Percentiles rank a stretch among this genome's conserved stretches.
Evolutionary conservation across 176 grass and related monocot species (phyloP).

Genomic region (Ensete glaucum): DNA sequence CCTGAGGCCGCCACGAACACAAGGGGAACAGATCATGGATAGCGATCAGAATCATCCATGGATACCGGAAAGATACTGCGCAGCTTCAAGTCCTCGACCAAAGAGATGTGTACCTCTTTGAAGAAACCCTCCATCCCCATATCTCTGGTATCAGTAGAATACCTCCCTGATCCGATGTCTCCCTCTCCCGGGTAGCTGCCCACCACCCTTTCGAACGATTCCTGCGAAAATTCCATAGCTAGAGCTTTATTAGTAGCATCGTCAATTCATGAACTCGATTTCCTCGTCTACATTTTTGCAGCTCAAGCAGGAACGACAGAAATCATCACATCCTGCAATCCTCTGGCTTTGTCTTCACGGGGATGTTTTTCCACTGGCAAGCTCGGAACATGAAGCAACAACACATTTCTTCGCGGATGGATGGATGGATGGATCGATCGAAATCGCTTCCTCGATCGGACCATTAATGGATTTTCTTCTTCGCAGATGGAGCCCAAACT

Average conservation of each 20-base stretch:
- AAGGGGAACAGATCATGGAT: neutral
- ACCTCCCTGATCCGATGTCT: slow-evolving; percentile 3
- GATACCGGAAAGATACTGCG: neutral
- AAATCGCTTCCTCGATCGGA: too few species aligned
- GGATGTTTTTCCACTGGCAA: too few species aligned
- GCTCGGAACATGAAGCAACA: too few species aligned
- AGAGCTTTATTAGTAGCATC: too few species aligned
- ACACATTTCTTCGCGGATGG: too few species aligned
- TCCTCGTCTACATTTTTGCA: neutral
- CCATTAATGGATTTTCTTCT: neutral
- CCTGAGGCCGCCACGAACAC: slow-evolving; percentile 5
- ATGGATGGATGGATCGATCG: too few species aligned
- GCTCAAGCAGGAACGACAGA: neutral
- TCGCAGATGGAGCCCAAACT: neutral
- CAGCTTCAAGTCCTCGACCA: too few species aligned
- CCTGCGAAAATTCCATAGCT: slow-evolving; percentile 5
- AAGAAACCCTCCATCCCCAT: slow-evolving; percentile 36
- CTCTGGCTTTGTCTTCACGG: too few species aligned
- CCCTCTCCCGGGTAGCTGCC: slow-evolving; percentile 35
- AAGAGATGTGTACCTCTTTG: slow-evolving; percentile 24
- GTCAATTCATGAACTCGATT: neutral
- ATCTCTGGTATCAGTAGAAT: slow-evolving; percentile 23
- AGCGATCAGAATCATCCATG: neutral
- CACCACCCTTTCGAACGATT: slow-evolving; percentile 41
- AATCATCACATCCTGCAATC: too few species aligned